A percentile compares a stretch with the other conserved stretches of the same genome.
These are phyloP conservation scores for Lyophyllum shimeji DNA, from an alignment of 768 basidiomycete species.

Conservation along the genomic window DNA sequence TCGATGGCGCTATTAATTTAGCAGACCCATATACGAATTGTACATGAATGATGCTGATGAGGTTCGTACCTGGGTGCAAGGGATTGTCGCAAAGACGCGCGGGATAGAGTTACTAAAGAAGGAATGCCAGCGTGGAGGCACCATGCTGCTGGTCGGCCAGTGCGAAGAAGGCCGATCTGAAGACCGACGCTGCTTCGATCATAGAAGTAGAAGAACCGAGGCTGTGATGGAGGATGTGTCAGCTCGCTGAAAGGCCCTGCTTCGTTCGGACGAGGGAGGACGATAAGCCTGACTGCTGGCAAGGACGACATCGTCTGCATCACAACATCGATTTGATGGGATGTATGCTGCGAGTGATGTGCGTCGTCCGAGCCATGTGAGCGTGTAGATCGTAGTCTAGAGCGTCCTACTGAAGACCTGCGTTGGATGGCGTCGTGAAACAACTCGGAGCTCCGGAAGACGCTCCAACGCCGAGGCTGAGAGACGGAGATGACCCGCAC, in stretches of 20 bases:
- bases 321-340: neutral
- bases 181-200: neutral
- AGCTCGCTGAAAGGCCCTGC: neutral
- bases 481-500: neutral
- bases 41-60: no score
- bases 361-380: neutral
- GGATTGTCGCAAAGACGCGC: no score
- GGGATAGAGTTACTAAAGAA: no score
- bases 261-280: neutral
- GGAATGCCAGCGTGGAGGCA: no score
- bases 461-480: no score
- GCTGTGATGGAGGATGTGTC: neutral
- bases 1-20: neutral
- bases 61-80: no score
- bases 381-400: neutral
- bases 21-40: no score
- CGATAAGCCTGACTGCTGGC: no score
- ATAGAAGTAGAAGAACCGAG: neutral
- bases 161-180: no score
- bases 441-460: no score
- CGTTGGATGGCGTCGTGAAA: no score
- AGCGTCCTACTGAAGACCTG: neutral
- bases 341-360: neutral
- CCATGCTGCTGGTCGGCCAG: no score
- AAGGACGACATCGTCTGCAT: neutral